Evolutionary conservation across 306 rosid genomes (phyloP), one percentile per base, ranked within the genome.

Genomic region (Styphnolobium japonicum): DNA sequence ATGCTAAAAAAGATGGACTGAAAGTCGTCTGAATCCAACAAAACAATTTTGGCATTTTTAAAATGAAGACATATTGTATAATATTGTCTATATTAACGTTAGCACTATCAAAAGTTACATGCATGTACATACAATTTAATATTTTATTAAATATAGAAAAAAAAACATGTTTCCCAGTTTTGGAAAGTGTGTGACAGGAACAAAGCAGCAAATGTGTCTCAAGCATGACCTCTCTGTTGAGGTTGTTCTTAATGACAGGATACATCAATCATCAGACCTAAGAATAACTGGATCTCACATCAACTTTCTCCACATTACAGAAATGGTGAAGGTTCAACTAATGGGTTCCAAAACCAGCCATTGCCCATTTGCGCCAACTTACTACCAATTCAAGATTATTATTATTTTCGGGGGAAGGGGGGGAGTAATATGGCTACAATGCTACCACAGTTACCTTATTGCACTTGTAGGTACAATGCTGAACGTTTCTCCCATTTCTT

Each of bases 401-500:
- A n/a, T n/a, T n/a, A n/a, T 39, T 36, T 31, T 37, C 18, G 48
- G 68, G 45, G 66, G 43, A 23, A 0, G 7, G 7, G 14, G 60
- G 18, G 29, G 3, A 76, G 40, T 27, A 61, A 43, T 73, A 46
- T 36, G 8, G 36, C 60, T 78, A 21, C n/a, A 70, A 21, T 72
- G 31, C 73, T 45, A 63, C 43, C 31, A 71, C 57, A 43, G 60
- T 75, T 86, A 94, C 98, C 95, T 94, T 76, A 92, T 78, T 75
- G 98, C 98, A 91, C 97, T 94, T 49, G 97, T 92, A 67, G 98
- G 98, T 67, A 92, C 97, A 81, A 94, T 94, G 85, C 92, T 92
- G 88, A 78, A 92, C 22, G 97, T 92, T 73, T 94, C 98, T 77
- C 97, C 97, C 97, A 92, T 92, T 87, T 92, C 98, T 78, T 65